Evolutionary conservation across 2,329 filamentous ascomycete species (phyloP), one percentile per base, ranked within the genome.

Genomic region (Laburnicola sp.): DNA sequence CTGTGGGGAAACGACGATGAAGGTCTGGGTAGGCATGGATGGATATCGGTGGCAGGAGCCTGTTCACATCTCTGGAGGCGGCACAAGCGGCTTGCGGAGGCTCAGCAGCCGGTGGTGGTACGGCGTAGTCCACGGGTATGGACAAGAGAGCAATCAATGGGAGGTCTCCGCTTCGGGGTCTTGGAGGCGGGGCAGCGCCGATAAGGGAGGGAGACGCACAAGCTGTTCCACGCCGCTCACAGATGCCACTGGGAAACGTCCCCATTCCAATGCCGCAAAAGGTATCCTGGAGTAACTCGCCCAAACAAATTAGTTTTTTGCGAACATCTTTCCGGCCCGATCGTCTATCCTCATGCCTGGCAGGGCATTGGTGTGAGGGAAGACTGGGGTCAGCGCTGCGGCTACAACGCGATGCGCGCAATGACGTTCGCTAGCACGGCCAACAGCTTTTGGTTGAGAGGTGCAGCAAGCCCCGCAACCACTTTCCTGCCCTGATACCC

Each of bases 1-100:
- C 51, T 72, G 75, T 28, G 69, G 70, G 28, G 67, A 72, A 51
- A 74, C 58, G 48, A 70, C 55, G 51, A 61, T 46, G 48, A 69
- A 51, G 23, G 63, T 57, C 27, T 57, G 63, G 21, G 60, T 22
- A 36, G 59, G 51, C 64, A 69, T 68, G 51, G 45, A 47, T 44
- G 10, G 16, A 38, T 27, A 39, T 16, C 27, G 43, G 45, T 43
- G 45, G 25, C n/a, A 23, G 2, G 11, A 3, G 27, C 6, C 48
- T 47, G 50, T 51, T 49, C 40, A 50, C 47, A 50, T 50, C 26
- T 43, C 34, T 39, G 37, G 35, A 35, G 45, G 48, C 52, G 58
- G n/a, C n/a, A n/a, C 59, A 27, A 11, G 34, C 40, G 37, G 25
- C 21, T 38, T 27, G 46, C 45, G 28, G 38, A 36, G 45, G 37